A percentile compares a stretch with the other conserved stretches of the same genome.
These are phyloP conservation scores for Penicillium sp. DNA, from an alignment of 2,329 filamentous ascomycete genomes.

Conservation along the genomic window DNA sequence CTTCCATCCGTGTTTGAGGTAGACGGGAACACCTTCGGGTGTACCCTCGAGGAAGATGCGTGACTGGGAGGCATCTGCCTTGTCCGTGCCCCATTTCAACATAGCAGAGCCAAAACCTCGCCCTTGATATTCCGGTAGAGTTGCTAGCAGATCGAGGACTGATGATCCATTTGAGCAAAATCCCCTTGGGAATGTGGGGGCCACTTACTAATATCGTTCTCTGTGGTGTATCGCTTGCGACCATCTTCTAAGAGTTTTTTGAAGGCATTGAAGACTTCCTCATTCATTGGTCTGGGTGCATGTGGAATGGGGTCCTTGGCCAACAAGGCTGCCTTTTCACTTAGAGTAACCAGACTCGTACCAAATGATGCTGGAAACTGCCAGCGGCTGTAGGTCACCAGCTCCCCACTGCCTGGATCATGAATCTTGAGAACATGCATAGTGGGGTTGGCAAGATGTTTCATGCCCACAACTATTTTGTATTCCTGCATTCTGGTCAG, in stretches of 20 bases:
- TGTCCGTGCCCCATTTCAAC: constrained; percentile 49
- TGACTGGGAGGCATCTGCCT: constrained; percentile 45
- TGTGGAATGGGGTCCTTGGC: constrained; percentile 35
- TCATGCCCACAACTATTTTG: constrained; percentile 36
- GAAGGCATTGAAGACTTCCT: constrained; percentile 34
- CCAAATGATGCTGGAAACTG: constrained; percentile 29
- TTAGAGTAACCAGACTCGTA: constrained; percentile 31
- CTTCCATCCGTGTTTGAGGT: constrained; percentile 50
- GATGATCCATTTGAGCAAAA: constrained; percentile 5
- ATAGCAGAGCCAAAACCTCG: constrained; percentile 47
- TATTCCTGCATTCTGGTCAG: constrained; percentile 30
- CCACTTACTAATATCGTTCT: constrained; percentile 26
- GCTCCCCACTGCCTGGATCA: constrained; percentile 28
- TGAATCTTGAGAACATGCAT: constrained; percentile 44
- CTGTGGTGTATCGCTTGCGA: constrained; percentile 19
- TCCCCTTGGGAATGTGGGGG: not conserved
- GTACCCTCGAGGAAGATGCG: constrained; percentile 55
- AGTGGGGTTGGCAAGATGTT: constrained; percentile 44
- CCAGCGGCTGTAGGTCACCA: constrained; percentile 54
- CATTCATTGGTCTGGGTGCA: constrained; percentile 48
- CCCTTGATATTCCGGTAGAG: constrained; percentile 45
- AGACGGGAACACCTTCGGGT: constrained; percentile 47
- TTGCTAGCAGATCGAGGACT: constrained; percentile 49
- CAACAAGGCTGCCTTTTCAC: constrained; percentile 41
- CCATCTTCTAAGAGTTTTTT: constrained; percentile 16